phyloP scores from a whole-genome alignment of 2,329 filamentous ascomycete genomes.

The Colletotrichum orchidophilum region DNA sequence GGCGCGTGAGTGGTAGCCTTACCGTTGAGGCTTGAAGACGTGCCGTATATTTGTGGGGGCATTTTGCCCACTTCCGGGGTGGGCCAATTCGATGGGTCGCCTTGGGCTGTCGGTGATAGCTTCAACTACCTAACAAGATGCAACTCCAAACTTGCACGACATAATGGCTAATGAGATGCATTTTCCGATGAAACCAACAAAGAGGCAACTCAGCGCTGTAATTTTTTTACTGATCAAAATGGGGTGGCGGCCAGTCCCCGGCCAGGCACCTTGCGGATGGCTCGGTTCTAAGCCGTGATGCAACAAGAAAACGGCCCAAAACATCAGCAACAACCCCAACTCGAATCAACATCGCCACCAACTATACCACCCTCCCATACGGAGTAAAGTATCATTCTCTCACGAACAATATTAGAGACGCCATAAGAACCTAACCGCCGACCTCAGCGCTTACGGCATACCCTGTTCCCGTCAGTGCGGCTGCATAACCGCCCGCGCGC shows the following conservation, averaged over 20 bases:
- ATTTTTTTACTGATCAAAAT: not conserved
- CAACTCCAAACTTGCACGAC: not conserved
- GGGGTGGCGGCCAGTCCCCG: too few relatives aligned
- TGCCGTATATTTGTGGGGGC: not conserved
- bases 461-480: not conserved
- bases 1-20: slow-evolving; percentile 28
- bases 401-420: not conserved
- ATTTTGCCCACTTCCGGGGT: slow-evolving; percentile 7
- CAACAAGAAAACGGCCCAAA: too few relatives aligned
- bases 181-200: not conserved
- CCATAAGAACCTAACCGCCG: not conserved
- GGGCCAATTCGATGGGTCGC: not conserved
- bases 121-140: slow-evolving; percentile 1
- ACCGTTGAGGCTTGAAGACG: slow-evolving; percentile 28
- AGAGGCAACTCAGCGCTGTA: not conserved
- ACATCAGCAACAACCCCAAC: not conserved
- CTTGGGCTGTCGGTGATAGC: slow-evolving; percentile 8
- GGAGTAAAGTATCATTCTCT: not conserved
- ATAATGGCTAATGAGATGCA: not conserved
- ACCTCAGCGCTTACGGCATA: not conserved
- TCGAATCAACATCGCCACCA: not conserved
- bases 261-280: not conserved
- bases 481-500: not conserved
- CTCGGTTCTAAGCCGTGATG: not conserved
- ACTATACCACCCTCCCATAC: not conserved